Evolutionary conservation across 768 basidiomycete genomes (phyloP).

Genomic region (Tricholoma saponaceum): DNA sequence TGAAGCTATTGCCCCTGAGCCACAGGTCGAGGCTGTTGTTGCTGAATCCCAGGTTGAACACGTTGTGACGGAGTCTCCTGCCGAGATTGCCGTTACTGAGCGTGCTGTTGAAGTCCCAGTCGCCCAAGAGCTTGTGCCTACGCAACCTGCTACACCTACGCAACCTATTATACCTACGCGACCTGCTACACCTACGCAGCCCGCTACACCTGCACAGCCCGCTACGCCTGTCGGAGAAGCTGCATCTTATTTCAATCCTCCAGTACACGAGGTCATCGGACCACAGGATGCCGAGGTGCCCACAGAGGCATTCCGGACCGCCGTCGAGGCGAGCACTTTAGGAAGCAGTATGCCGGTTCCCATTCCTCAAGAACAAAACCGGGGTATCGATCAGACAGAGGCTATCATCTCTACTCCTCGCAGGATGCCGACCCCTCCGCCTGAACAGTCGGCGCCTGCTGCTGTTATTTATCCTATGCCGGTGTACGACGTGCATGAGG

Average conservation of each 20-base stretch:
- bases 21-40: background rate
- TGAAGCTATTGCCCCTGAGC: constrained; percentile 1
- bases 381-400: background rate
- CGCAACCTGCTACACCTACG: constrained; percentile 1
- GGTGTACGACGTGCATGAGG: constrained; percentile 12
- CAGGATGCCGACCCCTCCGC: background rate
- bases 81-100: background rate
- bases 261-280: background rate
- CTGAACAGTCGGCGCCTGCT: constrained; percentile 6
- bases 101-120: background rate
- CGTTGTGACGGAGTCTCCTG: background rate
- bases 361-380: background rate
- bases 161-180: background rate
- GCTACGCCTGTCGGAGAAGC: constrained; percentile 1
- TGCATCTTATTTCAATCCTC: constrained; percentile 11
- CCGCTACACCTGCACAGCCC: background rate
- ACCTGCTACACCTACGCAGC: constrained; percentile 1
- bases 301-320: background rate
- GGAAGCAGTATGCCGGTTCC: background rate
- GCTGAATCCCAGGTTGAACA: background rate
- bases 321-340: background rate
- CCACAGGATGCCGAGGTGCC: background rate
- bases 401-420: background rate
- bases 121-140: background rate
- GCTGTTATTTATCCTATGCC: constrained; percentile 6